These are phyloP conservation scores for Aspergillus sp. DNA, from an alignment of 2,329 filamentous ascomycete species.

Conservation along the genomic window DNA sequence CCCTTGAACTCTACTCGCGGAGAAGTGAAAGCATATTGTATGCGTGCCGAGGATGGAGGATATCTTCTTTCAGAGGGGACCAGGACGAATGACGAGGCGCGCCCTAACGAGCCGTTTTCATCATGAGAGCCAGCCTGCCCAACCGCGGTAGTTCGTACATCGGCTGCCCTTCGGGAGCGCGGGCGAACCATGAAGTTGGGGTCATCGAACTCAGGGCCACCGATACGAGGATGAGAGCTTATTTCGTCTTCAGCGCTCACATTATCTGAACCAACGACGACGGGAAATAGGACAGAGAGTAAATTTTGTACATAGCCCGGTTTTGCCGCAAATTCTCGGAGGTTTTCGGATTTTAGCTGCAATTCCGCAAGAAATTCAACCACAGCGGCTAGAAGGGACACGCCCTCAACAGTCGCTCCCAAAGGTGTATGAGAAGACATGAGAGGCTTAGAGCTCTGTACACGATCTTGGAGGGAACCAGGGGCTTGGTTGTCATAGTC, in stretches of 20 bases:
- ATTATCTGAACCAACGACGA: slow-evolving; percentile 81
- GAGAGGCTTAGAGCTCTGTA: slow-evolving; percentile 8
- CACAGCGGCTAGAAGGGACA: slow-evolving; percentile 69
- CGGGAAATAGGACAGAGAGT: slow-evolving; percentile 77
- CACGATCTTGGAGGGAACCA: slow-evolving; percentile 9
- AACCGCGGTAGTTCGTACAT: slow-evolving; percentile 71
- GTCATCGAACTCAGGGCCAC: slow-evolving; percentile 79
- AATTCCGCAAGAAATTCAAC: slow-evolving; percentile 77
- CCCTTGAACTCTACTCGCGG: slow-evolving; percentile 50
- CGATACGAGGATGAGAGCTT: slow-evolving; percentile 80
- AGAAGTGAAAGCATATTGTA: slow-evolving; percentile 64
- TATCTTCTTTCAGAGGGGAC: slow-evolving; percentile 67
- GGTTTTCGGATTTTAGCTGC: slow-evolving; percentile 71
- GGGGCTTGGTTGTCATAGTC: slow-evolving; percentile 46
- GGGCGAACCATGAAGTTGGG: slow-evolving; percentile 81
- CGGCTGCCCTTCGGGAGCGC: slow-evolving; percentile 63
- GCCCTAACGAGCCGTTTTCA: slow-evolving; percentile 62
- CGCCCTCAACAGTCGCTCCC: slow-evolving; percentile 52
- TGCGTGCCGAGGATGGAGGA: slow-evolving; percentile 59
- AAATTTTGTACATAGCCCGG: slow-evolving; percentile 82
- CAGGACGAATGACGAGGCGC: slow-evolving; percentile 88
- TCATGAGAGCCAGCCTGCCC: slow-evolving; percentile 47
- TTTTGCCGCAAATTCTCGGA: slow-evolving; percentile 76
- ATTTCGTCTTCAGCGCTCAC: slow-evolving; percentile 83
- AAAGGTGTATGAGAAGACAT: slow-evolving; percentile 18